These are phyloP conservation scores for Penicillium sp. DNA, from an alignment of 2,329 filamentous ascomycete genomes.

Conservation along the genomic window DNA sequence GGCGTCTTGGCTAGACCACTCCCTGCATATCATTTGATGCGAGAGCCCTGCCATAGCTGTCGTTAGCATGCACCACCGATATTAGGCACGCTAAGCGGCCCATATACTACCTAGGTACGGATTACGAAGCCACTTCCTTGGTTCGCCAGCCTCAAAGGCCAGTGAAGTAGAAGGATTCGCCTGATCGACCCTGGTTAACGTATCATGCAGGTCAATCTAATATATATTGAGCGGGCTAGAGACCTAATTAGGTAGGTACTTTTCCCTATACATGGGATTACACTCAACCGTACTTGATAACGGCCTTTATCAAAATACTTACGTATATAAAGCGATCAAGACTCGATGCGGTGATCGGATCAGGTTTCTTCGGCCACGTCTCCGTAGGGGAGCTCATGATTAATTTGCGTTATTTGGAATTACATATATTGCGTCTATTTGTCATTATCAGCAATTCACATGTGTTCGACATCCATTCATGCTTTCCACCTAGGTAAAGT, in stretches of 20 bases:
- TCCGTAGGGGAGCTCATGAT: not conserved
- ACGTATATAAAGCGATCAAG: not conserved
- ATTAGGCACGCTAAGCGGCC: not conserved
- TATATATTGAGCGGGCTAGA: too few relatives aligned
- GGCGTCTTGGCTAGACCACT: not conserved
- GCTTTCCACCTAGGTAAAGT: not conserved
- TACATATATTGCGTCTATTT: not conserved
- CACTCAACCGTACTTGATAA: too few relatives aligned
- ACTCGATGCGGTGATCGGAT: too few relatives aligned
- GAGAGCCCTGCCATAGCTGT: not conserved
- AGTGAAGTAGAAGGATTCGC: not conserved
- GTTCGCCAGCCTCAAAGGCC: not conserved
- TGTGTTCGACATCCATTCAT: not conserved
- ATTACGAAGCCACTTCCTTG: not conserved
- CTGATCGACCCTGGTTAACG: not conserved
- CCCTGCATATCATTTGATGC: not conserved
- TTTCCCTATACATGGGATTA: too few relatives aligned
- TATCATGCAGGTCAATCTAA: not conserved
- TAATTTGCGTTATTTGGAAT: not conserved
- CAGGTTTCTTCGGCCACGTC: not conserved
- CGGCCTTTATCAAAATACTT: not conserved
- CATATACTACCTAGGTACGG: not conserved
- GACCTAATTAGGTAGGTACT: too few relatives aligned
- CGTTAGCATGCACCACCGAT: not conserved
- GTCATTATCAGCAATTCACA: not conserved